Evolutionary conservation across 129 eudicot genomes (phyloP).

Genomic region (Calendula officinalis): DNA sequence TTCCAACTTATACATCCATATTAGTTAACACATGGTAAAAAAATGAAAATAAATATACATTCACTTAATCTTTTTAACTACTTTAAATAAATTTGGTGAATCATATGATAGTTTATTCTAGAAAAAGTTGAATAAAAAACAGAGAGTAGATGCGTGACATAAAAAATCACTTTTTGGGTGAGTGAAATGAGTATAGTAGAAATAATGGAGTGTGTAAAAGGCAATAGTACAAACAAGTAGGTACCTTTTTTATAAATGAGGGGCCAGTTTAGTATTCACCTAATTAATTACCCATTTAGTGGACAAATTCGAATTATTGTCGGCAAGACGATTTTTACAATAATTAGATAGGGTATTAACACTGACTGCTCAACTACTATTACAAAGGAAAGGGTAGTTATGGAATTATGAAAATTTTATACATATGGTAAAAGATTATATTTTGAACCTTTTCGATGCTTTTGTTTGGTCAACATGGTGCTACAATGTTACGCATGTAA

Average conservation of each 20-base stretch:
- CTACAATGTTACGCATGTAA: too few relatives aligned
- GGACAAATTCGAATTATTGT: conserved; percentile 55
- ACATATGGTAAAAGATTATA: not conserved
- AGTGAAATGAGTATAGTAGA: conserved; percentile 50
- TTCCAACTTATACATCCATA: not conserved
- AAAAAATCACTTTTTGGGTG: conserved; percentile 38
- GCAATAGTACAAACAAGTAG: conserved; percentile 33
- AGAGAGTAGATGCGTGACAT: conserved; percentile 41
- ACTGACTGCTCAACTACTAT: conserved; percentile 35
- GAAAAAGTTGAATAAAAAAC: conserved; percentile 28
- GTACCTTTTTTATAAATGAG: conserved; percentile 28
- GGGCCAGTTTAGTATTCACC: conserved; percentile 38
- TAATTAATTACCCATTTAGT: conserved; percentile 50
- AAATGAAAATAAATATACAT: not conserved
- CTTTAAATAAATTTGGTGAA: conserved; percentile 29
- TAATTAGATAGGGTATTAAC: conserved; percentile 5
- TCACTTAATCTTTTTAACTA: not conserved
- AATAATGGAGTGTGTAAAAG: conserved; percentile 41
- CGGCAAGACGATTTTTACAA: conserved; percentile 45
- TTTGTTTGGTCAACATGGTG: too few relatives aligned
- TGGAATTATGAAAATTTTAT: not conserved
- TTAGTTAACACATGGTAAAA: not conserved
- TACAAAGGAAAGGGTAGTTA: not conserved
- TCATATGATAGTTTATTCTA: conserved; percentile 33
- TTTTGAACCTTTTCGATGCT: too few relatives aligned